Percentiles rank a stretch among this genome's conserved stretches.
phyloP scores from a whole-genome alignment of 1,139 yeast genomes.

The Kodamaea ohmeri region DNA sequence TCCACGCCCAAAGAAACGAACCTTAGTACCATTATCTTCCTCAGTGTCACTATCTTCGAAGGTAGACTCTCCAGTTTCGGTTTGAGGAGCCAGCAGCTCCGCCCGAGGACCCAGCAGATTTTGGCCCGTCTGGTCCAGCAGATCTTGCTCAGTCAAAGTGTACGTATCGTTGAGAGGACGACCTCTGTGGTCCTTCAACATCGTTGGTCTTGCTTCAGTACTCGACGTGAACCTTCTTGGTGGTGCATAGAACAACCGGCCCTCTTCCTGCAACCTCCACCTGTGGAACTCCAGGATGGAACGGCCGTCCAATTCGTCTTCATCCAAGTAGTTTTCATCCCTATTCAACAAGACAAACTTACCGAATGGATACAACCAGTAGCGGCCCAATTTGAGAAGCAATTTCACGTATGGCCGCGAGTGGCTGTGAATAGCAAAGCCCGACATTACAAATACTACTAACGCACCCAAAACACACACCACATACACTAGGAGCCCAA shows the following conservation, averaged over 20 bases:
- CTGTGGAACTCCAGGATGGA: conserved; percentile 79
- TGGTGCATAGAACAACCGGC: conserved; percentile 71
- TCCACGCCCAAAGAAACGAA: conserved; percentile 87
- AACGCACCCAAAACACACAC: conserved; percentile 51
- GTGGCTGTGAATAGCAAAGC: conserved; percentile 40
- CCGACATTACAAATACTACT: conserved; percentile 43
- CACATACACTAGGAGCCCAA: conserved; percentile 61
- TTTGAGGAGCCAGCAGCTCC: background rate
- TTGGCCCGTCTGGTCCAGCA: no score
- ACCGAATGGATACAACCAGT: conserved; percentile 84
- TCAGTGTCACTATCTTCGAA: conserved; percentile 12
- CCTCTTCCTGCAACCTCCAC: conserved; percentile 83
- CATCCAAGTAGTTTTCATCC: conserved; percentile 78
- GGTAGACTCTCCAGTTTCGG: conserved; percentile 3
- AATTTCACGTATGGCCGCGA: conserved; percentile 58
- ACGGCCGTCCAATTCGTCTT: conserved; percentile 88
- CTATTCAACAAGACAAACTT: conserved; percentile 75
- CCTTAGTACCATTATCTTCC: conserved; percentile 40
- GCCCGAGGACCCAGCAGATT: no score
- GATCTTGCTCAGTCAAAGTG: conserved; percentile 22
- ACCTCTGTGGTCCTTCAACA: conserved; percentile 46
- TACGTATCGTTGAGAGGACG: conserved; percentile 43
- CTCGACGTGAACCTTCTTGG: conserved; percentile 43
- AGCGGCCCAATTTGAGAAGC: conserved; percentile 62
- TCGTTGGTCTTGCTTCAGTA: conserved; percentile 36